phyloP scores from a whole-genome alignment of 495 filamentous ascomycete species.

The Xylaria palmicola region DNA sequence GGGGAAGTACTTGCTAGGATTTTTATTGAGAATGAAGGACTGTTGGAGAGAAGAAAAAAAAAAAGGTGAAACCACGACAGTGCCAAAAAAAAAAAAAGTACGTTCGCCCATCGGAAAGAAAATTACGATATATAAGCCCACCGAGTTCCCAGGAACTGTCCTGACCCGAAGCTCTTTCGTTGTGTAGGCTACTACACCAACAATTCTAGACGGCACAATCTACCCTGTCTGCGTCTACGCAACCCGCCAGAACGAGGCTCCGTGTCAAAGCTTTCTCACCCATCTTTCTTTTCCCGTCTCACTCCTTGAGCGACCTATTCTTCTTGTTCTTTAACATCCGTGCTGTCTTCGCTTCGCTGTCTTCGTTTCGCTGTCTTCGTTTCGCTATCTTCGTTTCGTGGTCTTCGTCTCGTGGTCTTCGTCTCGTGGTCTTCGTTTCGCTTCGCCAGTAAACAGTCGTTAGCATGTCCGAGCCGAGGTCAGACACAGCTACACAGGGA shows the following conservation, averaged over 20 bases:
- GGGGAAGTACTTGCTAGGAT: neutral
- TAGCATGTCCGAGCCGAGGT: slow-evolving; percentile 1
- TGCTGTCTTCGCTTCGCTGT: too few species aligned
- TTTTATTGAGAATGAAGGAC: neutral
- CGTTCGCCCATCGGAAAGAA: neutral
- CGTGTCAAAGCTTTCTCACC: neutral
- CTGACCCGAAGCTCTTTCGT: neutral
- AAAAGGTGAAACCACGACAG: neutral
- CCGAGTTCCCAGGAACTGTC: neutral
- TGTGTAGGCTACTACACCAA: neutral
- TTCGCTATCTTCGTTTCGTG: too few species aligned
- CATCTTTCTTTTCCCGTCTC: too few species aligned
- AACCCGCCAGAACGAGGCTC: neutral
- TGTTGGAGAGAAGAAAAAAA: neutral
- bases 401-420: too few species aligned
- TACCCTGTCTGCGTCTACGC: neutral
- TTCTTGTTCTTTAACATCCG: too few species aligned
- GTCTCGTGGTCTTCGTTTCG: too few species aligned
- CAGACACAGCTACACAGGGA: neutral
- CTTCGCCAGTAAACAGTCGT: too few species aligned
- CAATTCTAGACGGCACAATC: neutral
- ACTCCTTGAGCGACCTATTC: too few species aligned
- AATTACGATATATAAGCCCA: neutral
- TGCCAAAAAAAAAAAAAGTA: neutral
- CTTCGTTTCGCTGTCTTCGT: too few species aligned